Percentiles rank a stretch among this genome's conserved stretches.
Evolutionary conservation across 495 filamentous ascomycete species (phyloP).

Genomic region (Xylaria bambusicola): DNA sequence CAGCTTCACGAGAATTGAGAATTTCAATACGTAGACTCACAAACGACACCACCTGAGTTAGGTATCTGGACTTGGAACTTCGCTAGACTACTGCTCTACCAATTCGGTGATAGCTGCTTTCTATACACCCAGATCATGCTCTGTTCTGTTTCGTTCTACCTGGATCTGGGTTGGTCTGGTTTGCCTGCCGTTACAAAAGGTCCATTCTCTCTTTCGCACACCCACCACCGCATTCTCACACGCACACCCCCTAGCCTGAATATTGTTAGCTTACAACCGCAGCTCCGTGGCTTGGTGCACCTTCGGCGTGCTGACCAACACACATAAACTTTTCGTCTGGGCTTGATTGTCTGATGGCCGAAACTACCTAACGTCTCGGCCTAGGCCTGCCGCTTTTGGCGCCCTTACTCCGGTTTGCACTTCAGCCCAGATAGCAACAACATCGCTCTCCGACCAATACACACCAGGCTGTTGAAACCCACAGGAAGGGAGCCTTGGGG

Average conservation of each 20-base stretch:
- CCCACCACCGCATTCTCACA: too few relatives aligned
- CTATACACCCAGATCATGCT: too few relatives aligned
- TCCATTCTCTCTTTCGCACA: background rate
- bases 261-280: background rate
- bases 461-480: background rate
- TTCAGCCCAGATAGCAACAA: too few relatives aligned
- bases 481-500: background rate
- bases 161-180: background rate
- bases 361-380: slow-evolving; percentile 7
- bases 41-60: too few relatives aligned
- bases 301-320: background rate
- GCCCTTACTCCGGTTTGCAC: background rate
- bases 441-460: slow-evolving; percentile 10
- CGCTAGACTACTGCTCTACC: background rate
- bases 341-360: background rate
- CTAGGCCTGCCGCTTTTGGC: slow-evolving; percentile 2
- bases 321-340: background rate
- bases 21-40: too few relatives aligned
- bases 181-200: slow-evolving; percentile 3
- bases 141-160: background rate
- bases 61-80: background rate
- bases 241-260: background rate
- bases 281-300: background rate
- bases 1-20: too few relatives aligned
- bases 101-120: slow-evolving; percentile 4